These are phyloP conservation scores for Bothriochloa decipiens DNA, from an alignment of 176 grass and related monocot genomes.

Conservation along the genomic window DNA sequence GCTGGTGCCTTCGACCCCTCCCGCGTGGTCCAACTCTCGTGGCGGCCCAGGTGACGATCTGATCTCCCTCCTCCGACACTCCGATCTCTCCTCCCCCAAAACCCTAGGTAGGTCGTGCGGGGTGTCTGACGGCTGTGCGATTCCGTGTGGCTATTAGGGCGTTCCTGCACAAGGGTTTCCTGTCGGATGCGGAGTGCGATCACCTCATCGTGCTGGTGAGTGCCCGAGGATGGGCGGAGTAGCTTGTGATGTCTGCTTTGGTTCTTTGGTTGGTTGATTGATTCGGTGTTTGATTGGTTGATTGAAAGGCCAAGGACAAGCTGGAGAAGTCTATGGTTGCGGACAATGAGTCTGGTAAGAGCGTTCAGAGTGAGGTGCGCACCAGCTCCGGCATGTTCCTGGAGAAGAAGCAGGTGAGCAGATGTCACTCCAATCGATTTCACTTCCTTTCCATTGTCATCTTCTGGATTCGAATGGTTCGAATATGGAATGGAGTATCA, in stretches of 20 bases:
- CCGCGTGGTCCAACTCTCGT: conserved; percentile 78
- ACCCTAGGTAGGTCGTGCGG: not conserved
- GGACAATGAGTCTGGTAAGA: conserved; percentile 77
- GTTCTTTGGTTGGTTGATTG: not conserved
- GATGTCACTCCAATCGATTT: not conserved
- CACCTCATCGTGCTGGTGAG: conserved; percentile 78
- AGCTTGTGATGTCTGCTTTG: not conserved
- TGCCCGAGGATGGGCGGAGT: not conserved
- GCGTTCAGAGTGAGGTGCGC: conserved; percentile 68
- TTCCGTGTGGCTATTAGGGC: conserved; percentile 41
- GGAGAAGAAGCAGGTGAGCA: conserved; percentile 71
- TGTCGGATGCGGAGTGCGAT: conserved; percentile 73
- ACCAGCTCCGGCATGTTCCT: conserved; percentile 95
- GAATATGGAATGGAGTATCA: not conserved
- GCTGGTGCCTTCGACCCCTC: conserved; percentile 57
- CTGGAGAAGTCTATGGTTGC: conserved; percentile 93
- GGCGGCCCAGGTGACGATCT: conserved; percentile 67
- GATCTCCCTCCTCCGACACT: not conserved
- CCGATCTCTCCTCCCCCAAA: too few relatives aligned
- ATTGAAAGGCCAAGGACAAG: conserved; percentile 73
- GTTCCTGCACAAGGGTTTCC: conserved; percentile 87
- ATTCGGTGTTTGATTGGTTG: conserved; percentile 11
- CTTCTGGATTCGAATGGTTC: not conserved
- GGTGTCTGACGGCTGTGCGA: conserved; percentile 17
- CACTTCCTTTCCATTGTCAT: not conserved